Evolutionary conservation across 371 early-diverging fungal genomes (phyloP).

Genomic region (Thermomucor indicae-seudaticae): DNA sequence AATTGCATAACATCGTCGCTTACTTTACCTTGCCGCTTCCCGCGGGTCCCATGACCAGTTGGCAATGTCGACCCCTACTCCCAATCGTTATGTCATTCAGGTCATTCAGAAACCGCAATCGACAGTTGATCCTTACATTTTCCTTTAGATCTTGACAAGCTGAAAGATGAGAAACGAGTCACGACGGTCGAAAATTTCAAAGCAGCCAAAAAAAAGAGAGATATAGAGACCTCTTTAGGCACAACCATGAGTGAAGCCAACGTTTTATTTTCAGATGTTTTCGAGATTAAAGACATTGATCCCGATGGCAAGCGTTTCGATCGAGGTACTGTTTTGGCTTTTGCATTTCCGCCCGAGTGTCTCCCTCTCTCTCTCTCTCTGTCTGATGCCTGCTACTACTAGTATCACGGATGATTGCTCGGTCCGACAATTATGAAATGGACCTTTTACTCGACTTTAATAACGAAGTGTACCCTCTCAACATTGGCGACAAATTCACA

Average conservation of each 20-base stretch:
- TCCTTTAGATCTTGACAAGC: too few species aligned
- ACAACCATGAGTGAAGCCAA: too few species aligned
- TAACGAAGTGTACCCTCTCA: conserved; percentile 87
- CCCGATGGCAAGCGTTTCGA: conserved; percentile 92
- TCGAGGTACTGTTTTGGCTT: conserved; percentile 55
- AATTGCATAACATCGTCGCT: too few species aligned
- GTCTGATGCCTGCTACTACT: not conserved
- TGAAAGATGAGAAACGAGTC: too few species aligned
- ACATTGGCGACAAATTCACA: conserved; percentile 79
- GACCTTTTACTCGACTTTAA: conserved; percentile 90
- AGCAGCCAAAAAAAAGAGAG: too few species aligned
- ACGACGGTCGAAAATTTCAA: too few species aligned
- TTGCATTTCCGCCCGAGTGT: too few species aligned
- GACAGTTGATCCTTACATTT: too few species aligned
- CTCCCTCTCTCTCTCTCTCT: too few species aligned
- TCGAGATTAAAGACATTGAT: conserved; percentile 86
- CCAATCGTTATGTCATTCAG: too few species aligned
- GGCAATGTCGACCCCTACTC: conserved; percentile 87
- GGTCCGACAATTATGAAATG: conserved; percentile 85
- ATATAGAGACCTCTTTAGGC: too few species aligned
- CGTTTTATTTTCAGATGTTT: conserved; percentile 82
- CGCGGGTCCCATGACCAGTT: conserved; percentile 98
- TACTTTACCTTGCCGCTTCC: conserved; percentile 91
- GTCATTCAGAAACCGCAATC: too few species aligned
- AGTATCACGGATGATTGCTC: conserved; percentile 90